phyloP scores from a whole-genome alignment of 768 basidiomycete genomes.

The Dentipellis fragilis region DNA sequence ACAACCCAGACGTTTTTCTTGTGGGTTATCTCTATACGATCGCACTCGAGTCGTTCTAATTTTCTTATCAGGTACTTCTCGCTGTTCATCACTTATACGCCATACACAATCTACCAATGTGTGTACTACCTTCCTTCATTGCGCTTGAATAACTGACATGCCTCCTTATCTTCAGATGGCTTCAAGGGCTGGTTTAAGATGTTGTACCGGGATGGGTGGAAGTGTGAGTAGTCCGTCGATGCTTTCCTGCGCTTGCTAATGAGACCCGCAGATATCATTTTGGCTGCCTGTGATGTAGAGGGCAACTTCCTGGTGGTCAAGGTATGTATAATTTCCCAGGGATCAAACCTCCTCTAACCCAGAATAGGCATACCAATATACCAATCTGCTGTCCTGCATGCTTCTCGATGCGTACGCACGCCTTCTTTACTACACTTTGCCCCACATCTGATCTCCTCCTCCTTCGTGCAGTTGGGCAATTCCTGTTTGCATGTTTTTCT shows the following conservation, averaged over 20 bases:
- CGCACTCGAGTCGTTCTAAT: background rate
- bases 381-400: constrained; percentile 82
- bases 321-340: constrained; percentile 21
- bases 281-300: constrained; percentile 78
- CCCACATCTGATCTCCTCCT: background rate
- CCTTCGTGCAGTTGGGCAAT: constrained; percentile 63
- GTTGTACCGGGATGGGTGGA: constrained; percentile 73
- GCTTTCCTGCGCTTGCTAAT: background rate
- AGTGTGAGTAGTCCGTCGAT: constrained; percentile 41
- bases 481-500: constrained; percentile 76
- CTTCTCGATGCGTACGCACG: constrained; percentile 70
- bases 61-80: constrained; percentile 55
- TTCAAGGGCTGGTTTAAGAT: constrained; percentile 74
- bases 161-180: constrained; percentile 43
- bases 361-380: constrained; percentile 69
- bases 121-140: constrained; percentile 16
- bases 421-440: background rate
- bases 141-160: background rate
- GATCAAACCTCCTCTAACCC: too few species aligned
- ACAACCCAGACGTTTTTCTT: constrained; percentile 81
- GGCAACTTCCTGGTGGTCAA: constrained; percentile 83
- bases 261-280: constrained; percentile 48
- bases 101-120: constrained; percentile 87
- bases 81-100: constrained; percentile 67
- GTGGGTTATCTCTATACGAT: constrained; percentile 25